These are phyloP conservation scores for Conringia planisiliqua DNA, from an alignment of 345 rosid species.

Conservation along the genomic window DNA sequence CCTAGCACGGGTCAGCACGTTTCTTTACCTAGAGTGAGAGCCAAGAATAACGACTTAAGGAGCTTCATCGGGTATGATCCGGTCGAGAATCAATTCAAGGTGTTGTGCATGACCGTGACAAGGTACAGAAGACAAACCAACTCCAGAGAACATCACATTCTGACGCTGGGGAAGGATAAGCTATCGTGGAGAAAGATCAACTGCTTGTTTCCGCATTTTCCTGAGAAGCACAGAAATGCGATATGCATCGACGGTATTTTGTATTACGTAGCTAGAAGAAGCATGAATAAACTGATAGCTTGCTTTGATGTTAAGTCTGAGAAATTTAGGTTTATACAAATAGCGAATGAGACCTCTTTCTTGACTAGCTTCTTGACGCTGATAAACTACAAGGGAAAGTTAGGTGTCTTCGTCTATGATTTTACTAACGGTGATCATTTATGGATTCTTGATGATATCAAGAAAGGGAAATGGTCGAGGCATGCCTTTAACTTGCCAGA, in stretches of 20 bases:
- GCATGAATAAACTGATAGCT: neutral
- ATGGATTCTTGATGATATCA: neutral
- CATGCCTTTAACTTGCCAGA: neutral
- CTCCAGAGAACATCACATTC: neutral
- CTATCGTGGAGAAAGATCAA: neutral
- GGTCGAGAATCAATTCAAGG: neutral
- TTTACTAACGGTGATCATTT: neutral
- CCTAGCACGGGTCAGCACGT: neutral
- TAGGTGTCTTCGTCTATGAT: neutral
- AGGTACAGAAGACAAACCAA: neutral
- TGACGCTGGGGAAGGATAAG: neutral
- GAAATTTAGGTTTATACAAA: neutral
- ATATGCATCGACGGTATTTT: neutral
- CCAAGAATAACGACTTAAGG: neutral
- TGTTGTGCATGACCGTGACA: conserved; percentile 1
- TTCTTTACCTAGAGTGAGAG: neutral
- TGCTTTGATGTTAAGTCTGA: neutral
- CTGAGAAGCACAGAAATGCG: neutral
- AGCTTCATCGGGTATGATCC: conserved; percentile 11
- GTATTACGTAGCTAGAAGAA: neutral
- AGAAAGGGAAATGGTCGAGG: neutral
- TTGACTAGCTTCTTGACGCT: neutral
- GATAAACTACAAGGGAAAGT: conserved; percentile 14
- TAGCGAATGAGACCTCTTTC: neutral
- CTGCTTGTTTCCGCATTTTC: neutral